Evolutionary conservation across 1,284 basidiomycete genomes (phyloP), one percentile per base, ranked within the genome.

Genomic region (Malassezia equina): DNA sequence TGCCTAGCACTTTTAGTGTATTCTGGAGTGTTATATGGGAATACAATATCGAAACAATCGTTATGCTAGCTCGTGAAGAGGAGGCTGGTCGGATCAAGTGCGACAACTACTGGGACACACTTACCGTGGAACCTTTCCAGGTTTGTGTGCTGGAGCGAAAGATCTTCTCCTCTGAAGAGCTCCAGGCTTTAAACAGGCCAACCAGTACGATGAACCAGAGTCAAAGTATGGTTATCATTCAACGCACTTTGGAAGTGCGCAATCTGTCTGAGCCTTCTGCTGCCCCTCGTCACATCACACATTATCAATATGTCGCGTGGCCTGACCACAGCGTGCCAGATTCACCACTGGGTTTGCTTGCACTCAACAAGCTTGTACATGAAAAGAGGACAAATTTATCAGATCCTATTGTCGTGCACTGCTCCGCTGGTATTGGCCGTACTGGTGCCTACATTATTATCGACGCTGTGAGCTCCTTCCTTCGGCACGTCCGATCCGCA

Each of bases 61-160:
- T 80, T 55, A 81, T 81, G 93, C 82, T 96, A 53, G 95, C 93
- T 0, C 85, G 85, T 48, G 88, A 95, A 75, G 80, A 86, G 61
- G 93, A 98, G 76, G 88, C 86, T 33, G 83, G 88, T 5, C 81
- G 84, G 64, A 79, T 89, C 62, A 95, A 98, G 75, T 94, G 91
- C 71, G 88, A 89, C 36, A 80, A 84, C 28, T 98, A 98, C 75
- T 96, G 91, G 90, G 79, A 80, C 23, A 11, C 15, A 7, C 19
- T n/a, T 17, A 15, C 23, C 8, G 33, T 23, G 9, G 46, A 32
- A 9, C 46, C 46, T 15, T 48, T 48, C 29, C 15, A 27, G 9
- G 42, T 31, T 21, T 7, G 17, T 42, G 51, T 21, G 17, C 32
- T 44, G 21, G 42, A 23, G 4, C 21, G 27, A 19, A 19, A 31